Evolutionary conservation across 306 rosid genomes (phyloP).

Genomic region (Dicorynia guianensis): DNA sequence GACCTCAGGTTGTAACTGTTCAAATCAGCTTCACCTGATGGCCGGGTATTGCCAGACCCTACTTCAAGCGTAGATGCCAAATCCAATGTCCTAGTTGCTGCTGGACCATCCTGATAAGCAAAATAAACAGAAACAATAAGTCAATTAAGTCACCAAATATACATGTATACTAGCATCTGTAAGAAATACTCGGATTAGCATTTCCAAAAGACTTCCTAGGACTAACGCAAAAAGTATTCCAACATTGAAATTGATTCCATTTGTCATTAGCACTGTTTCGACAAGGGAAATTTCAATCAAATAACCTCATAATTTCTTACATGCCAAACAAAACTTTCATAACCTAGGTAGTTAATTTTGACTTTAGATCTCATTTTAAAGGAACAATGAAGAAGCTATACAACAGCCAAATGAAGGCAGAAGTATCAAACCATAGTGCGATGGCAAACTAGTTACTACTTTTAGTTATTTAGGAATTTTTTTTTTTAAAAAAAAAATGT

Average conservation of each 20-base stretch:
- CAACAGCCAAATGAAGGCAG: background rate
- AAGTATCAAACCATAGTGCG: background rate
- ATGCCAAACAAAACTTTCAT: background rate
- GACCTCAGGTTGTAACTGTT: slow-evolving; percentile 80
- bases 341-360: too few species aligned
- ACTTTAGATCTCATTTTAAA: background rate
- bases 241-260: background rate
- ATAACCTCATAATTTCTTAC: background rate
- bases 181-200: background rate
- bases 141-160: background rate
- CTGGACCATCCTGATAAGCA: slow-evolving; percentile 67
- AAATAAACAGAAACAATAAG: slow-evolving; percentile 18
- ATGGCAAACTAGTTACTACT: background rate
- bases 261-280: background rate
- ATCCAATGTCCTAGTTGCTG: slow-evolving; percentile 78
- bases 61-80: slow-evolving; percentile 94
- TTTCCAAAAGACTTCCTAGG: background rate
- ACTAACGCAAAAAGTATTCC: background rate
- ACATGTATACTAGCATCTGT: background rate
- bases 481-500: background rate
- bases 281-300: too few species aligned
- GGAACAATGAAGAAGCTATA: background rate
- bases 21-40: slow-evolving; percentile 61
- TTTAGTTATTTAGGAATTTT: too few species aligned
- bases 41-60: slow-evolving; percentile 67